phyloP scores from a whole-genome alignment of 306 rosid species.

The Pachyrhizus erosus region DNA sequence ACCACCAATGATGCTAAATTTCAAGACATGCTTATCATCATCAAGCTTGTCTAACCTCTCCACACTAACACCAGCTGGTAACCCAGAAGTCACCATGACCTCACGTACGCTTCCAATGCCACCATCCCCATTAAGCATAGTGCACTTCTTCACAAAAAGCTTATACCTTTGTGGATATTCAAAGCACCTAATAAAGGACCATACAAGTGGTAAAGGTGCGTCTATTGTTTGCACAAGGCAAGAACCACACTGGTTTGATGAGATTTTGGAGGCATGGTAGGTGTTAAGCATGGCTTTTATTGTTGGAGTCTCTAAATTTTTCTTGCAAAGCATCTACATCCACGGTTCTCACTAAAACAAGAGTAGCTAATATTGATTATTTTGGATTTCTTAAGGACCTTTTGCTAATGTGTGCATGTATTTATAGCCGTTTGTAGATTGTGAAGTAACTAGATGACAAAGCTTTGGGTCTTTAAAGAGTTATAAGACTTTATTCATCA shows the following conservation, averaged over 20 bases:
- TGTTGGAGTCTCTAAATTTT: background rate
- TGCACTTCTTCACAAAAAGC: slow-evolving; percentile 60
- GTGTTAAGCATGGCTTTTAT: slow-evolving; percentile 38
- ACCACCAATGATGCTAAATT: slow-evolving; percentile 69
- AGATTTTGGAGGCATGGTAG: slow-evolving; percentile 47
- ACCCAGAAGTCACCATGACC: slow-evolving; percentile 54
- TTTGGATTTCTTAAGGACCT: slow-evolving; percentile 12
- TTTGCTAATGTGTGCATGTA: background rate
- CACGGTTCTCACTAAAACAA: background rate
- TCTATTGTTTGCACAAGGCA: slow-evolving; percentile 54
- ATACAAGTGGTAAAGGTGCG: slow-evolving; percentile 63
- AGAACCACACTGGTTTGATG: slow-evolving; percentile 64
- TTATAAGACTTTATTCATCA: background rate
- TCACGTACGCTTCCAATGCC: slow-evolving; percentile 66
- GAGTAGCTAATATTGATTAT: background rate
- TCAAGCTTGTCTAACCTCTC: slow-evolving; percentile 70
- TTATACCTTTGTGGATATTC: slow-evolving; percentile 66
- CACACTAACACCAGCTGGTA: slow-evolving; percentile 57
- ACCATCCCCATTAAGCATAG: slow-evolving; percentile 50
- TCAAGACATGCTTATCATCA: slow-evolving; percentile 55
- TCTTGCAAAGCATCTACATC: slow-evolving; percentile 4
- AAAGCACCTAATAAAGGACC: slow-evolving; percentile 71
- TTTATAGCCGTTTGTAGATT: background rate
- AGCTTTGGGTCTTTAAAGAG: background rate
- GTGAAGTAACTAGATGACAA: slow-evolving; percentile 5